phyloP scores from a whole-genome alignment of 2,329 filamentous ascomycete species.

The Pezicula rhizophila region DNA sequence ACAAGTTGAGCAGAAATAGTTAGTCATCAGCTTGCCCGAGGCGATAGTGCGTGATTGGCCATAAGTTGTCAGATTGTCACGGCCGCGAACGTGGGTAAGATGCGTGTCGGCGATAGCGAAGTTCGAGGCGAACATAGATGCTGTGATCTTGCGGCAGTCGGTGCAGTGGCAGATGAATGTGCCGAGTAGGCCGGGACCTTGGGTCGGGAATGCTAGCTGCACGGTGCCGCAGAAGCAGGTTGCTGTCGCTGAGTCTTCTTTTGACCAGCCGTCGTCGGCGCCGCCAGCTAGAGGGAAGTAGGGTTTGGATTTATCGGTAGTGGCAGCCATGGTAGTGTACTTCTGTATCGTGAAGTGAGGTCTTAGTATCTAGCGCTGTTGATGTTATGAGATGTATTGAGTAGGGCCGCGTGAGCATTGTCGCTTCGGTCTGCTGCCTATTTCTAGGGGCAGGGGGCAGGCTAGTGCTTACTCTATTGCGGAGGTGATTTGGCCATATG shows the following conservation, averaged over 20 bases:
- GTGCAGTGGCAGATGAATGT: constrained; percentile 54
- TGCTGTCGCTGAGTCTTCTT: constrained; percentile 42
- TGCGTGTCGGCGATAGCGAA: constrained; percentile 42
- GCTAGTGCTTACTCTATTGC: no score
- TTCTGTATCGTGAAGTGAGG: no score
- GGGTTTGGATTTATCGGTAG: constrained; percentile 22
- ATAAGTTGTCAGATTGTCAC: constrained; percentile 41
- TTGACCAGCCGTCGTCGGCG: constrained; percentile 38
- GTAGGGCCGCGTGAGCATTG: no score
- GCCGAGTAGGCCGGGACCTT: constrained; percentile 37
- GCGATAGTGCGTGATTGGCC: constrained; percentile 40
- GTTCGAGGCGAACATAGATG: constrained; percentile 56
- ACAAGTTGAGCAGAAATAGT: constrained; percentile 54
- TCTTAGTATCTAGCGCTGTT: no score
- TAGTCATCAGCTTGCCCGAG: constrained; percentile 47
- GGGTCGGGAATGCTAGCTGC: constrained; percentile 44
- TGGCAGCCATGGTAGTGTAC: not conserved
- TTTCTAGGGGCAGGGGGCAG: no score
- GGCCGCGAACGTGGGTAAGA: constrained; percentile 44
- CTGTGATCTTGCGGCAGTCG: constrained; percentile 57
- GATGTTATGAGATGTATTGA: no score
- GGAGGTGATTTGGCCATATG: no score
- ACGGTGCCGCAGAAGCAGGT: constrained; percentile 54
- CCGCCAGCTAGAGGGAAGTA: constrained; percentile 34
- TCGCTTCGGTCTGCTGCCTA: no score